Percentiles rank a stretch among this genome's conserved stretches.
Conservation (phyloP, 2,329 filamentous ascomycete genomes). For the Pseudogymnoascus sp. region DNA sequence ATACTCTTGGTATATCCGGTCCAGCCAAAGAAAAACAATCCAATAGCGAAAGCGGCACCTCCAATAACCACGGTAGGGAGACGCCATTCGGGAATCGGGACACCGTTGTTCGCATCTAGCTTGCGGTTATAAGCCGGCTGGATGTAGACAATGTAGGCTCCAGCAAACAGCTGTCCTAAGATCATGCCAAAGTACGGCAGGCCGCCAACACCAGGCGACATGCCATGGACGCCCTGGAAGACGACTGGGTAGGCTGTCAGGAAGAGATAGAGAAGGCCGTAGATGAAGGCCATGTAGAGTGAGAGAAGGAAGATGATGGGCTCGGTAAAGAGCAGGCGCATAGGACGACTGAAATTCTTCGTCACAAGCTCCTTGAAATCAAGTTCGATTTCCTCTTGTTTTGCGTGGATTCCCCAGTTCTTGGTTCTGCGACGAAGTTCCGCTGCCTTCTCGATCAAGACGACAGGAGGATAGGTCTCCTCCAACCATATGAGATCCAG, state of each 20-base stretch:
- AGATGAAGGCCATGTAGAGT: slow-evolving; percentile 70
- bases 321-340: slow-evolving; percentile 52
- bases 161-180: slow-evolving; percentile 62
- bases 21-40: slow-evolving; percentile 76
- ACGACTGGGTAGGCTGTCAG: slow-evolving; percentile 79
- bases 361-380: slow-evolving; percentile 56
- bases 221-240: slow-evolving; percentile 66
- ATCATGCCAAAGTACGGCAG: slow-evolving; percentile 85
- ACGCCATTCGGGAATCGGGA: slow-evolving; percentile 62
- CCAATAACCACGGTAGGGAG: slow-evolving; percentile 55
- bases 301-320: slow-evolving; percentile 63
- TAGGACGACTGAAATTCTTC: slow-evolving; percentile 41
- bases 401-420: slow-evolving; percentile 67
- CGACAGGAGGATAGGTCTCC: slow-evolving; percentile 65
- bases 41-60: slow-evolving; percentile 53
- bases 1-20: slow-evolving; percentile 51
- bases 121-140: slow-evolving; percentile 64
- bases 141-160: slow-evolving; percentile 53
- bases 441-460: slow-evolving; percentile 54
- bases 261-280: slow-evolving; percentile 76
- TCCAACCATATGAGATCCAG: slow-evolving; percentile 57
- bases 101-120: slow-evolving; percentile 58
- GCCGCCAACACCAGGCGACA: slow-evolving; percentile 63
- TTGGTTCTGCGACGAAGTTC: slow-evolving; percentile 56
- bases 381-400: slow-evolving; percentile 65